Conservation (phyloP, 2,329 filamentous ascomycete genomes). For the Alternaria tenuissima region DNA sequence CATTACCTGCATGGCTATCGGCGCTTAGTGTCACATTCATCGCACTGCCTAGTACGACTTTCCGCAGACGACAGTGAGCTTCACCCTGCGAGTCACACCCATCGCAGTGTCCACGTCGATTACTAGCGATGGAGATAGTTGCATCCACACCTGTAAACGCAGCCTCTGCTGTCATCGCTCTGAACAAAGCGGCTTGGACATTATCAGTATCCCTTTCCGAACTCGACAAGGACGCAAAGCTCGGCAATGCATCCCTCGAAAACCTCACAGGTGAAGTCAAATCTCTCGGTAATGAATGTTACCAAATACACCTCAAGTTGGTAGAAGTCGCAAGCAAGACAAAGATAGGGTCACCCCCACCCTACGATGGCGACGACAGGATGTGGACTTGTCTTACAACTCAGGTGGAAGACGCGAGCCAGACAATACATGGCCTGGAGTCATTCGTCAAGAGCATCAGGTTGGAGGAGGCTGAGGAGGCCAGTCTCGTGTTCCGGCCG, state of each 20-base stretch:
- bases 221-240: constrained; percentile 17
- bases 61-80: not conserved
- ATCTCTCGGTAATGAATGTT: constrained; percentile 30
- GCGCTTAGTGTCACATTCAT: not conserved
- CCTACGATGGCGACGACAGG: constrained; percentile 15
- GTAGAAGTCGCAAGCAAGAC: constrained; percentile 18
- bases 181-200: constrained; percentile 30
- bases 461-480: constrained; percentile 4
- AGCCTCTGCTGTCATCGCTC: constrained; percentile 19
- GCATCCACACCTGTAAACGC: constrained; percentile 11
- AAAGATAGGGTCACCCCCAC: constrained; percentile 2
- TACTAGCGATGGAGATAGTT: constrained; percentile 12
- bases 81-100: not conserved
- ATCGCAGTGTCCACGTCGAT: not conserved
- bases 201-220: constrained; percentile 26
- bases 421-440: constrained; percentile 22
- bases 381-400: constrained; percentile 25
- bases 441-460: constrained; percentile 18
- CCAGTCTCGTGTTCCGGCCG: constrained; percentile 9
- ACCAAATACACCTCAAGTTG: constrained; percentile 28
- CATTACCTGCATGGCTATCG: not conserved
- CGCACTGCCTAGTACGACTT: constrained; percentile 2
- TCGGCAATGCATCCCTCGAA: constrained; percentile 16
- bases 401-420: constrained; percentile 22
- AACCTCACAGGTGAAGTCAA: constrained; percentile 25